Percentiles rank a stretch among this genome's conserved stretches.
Evolutionary conservation across 1,139 yeast genomes (phyloP).

Genomic region (Pneumocystis jirovecii): DNA sequence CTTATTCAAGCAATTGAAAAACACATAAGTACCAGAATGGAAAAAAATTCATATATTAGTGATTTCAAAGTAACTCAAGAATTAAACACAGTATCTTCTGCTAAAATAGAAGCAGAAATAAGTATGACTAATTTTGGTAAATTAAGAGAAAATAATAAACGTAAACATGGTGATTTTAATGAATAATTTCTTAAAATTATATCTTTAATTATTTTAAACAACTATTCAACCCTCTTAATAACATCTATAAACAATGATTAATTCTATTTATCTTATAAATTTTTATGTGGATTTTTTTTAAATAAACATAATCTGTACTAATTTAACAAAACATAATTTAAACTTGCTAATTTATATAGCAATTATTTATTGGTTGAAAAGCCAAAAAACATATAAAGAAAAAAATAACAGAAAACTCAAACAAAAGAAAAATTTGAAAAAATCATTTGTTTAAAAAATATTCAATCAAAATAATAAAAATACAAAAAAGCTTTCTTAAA

Average conservation of each 20-base stretch:
- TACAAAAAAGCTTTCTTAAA: not conserved
- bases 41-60: constrained; percentile 47
- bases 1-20: constrained; percentile 77
- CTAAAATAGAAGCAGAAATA: constrained; percentile 79
- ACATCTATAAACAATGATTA: not conserved
- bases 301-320: not conserved
- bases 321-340: not conserved
- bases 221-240: not conserved
- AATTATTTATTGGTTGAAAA: not conserved
- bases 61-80: constrained; percentile 60
- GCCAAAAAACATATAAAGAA: too few relatives aligned
- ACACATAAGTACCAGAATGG: constrained; percentile 66
- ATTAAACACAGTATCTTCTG: constrained; percentile 55
- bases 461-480: not conserved
- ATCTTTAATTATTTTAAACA: not conserved
- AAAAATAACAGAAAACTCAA: not conserved
- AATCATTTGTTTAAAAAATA: not conserved
- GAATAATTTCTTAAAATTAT: not conserved
- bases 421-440: not conserved
- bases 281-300: not conserved
- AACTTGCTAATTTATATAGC: not conserved
- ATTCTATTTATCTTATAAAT: not conserved
- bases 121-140: constrained; percentile 92
- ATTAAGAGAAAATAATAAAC: constrained; percentile 33
- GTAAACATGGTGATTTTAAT: not conserved